Percentiles rank a stretch among this genome's conserved stretches.
Evolutionary conservation across 2,329 filamentous ascomycete species (phyloP).

Genomic region (Ophiostoma sp.): DNA sequence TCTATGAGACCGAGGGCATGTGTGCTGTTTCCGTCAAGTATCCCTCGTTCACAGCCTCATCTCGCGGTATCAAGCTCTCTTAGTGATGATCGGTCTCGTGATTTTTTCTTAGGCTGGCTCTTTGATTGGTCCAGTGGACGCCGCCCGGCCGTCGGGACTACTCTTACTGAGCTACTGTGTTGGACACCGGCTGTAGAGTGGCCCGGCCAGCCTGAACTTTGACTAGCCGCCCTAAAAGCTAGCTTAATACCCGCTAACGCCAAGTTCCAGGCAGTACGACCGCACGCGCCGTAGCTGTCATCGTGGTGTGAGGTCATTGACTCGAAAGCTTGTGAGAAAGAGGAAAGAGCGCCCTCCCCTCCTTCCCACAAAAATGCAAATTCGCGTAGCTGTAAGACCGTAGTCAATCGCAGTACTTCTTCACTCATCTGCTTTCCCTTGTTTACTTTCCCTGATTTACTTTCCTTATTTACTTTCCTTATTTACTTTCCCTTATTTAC

Average conservation of each 20-base stretch:
- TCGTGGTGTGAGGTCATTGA: constrained; percentile 20
- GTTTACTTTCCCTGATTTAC: not conserved
- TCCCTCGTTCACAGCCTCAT: not conserved
- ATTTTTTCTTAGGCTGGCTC: not conserved
- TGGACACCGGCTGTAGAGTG: not conserved
- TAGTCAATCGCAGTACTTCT: not conserved
- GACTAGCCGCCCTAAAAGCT: not conserved
- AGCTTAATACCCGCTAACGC: not conserved
- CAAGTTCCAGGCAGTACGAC: not conserved
- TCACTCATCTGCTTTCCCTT: not conserved
- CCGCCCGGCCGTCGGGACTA: not conserved
- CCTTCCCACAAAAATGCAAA: constrained; percentile 16
- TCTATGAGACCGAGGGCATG: too few species aligned
- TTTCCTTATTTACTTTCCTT: not conserved
- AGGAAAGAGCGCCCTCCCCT: constrained; percentile 17
- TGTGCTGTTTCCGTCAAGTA: not conserved
- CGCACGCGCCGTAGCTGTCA: not conserved
- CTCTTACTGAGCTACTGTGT: not conserved
- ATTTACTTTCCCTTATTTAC: not conserved
- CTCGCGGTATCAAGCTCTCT: not conserved
- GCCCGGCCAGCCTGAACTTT: not conserved
- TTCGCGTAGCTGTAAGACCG: not conserved
- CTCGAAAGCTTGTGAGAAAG: not conserved
- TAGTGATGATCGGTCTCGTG: not conserved
- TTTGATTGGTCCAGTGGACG: not conserved